Conservation (phyloP, 2,329 filamentous ascomycete species). For the Samsoniella hepiali region DNA sequence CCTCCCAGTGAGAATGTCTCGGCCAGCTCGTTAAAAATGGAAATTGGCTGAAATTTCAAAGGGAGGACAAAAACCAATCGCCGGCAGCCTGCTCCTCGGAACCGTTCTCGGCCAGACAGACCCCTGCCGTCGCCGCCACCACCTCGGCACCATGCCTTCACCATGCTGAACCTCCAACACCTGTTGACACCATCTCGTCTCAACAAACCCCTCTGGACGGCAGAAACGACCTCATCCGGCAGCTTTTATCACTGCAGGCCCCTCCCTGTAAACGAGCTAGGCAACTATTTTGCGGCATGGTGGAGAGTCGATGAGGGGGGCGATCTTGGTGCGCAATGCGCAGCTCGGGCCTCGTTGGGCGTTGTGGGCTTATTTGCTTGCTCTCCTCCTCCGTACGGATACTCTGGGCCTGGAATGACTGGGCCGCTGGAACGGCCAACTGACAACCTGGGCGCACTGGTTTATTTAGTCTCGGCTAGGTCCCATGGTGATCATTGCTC, state of each 20-base stretch:
- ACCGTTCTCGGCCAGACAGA: too few species aligned
- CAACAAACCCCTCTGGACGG: not conserved
- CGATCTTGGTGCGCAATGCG: not conserved
- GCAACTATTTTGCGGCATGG: not conserved
- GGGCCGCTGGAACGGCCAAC: not conserved
- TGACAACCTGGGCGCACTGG: not conserved
- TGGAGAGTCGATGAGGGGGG: constrained; percentile 9
- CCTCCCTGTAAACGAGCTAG: not conserved
- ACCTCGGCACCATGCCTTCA: not conserved
- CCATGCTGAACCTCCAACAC: not conserved
- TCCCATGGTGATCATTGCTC: not conserved
- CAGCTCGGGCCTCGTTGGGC: not conserved
- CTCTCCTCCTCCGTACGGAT: not conserved
- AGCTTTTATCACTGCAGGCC: not conserved
- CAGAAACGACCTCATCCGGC: not conserved
- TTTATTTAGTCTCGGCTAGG: not conserved
- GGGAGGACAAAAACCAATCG: not conserved
- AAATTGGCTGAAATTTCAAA: not conserved
- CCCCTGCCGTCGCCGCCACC: not conserved
- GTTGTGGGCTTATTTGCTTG: not conserved
- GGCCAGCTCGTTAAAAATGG: not conserved
- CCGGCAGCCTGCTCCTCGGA: not conserved
- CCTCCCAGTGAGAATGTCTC: not conserved
- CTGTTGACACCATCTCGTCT: not conserved
- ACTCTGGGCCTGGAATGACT: not conserved